Evolutionary conservation across 1,284 basidiomycete genomes (phyloP).

Genomic region (Tylopilus orsonianus): DNA sequence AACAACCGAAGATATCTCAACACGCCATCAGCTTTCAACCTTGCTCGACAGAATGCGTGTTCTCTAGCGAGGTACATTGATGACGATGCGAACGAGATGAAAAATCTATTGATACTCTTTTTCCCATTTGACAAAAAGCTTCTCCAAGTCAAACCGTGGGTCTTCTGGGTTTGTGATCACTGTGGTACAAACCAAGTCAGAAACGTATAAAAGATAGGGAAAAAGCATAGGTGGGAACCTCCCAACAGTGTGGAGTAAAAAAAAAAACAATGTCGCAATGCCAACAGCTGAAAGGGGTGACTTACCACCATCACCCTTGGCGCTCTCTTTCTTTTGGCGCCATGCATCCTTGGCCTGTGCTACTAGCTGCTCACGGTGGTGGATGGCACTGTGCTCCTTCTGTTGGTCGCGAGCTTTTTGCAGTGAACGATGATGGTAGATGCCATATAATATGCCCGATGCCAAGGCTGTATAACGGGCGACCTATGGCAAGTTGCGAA

Average conservation of each 20-base stretch:
- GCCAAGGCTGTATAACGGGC: constrained; percentile 93
- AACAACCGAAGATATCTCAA: constrained; percentile 1
- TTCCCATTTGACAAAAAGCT: constrained; percentile 79
- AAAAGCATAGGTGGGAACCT: not conserved
- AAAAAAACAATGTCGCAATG: not conserved
- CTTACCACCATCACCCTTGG: constrained; percentile 54
- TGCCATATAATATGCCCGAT: constrained; percentile 89
- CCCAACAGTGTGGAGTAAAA: not conserved
- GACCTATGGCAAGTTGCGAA: constrained; percentile 56
- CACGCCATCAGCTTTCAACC: constrained; percentile 10
- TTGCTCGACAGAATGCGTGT: constrained; percentile 14
- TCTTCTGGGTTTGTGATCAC: constrained; percentile 93
- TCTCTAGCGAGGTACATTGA: constrained; percentile 33
- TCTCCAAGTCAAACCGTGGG: constrained; percentile 96
- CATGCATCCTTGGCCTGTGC: constrained; percentile 90
- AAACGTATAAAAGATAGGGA: not conserved
- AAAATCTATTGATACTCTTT: constrained; percentile 49
- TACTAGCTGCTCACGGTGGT: constrained; percentile 78
- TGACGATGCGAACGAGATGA: constrained; percentile 10
- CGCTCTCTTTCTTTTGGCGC: constrained; percentile 67
- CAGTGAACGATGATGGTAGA: constrained; percentile 88
- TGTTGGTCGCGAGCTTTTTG: constrained; percentile 80
- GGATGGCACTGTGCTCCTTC: constrained; percentile 65
- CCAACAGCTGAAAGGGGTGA: constrained; percentile 15
- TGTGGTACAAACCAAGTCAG: constrained; percentile 36